These are phyloP conservation scores for Mycena galopus DNA, from an alignment of 768 basidiomycete genomes.

Conservation along the genomic window DNA sequence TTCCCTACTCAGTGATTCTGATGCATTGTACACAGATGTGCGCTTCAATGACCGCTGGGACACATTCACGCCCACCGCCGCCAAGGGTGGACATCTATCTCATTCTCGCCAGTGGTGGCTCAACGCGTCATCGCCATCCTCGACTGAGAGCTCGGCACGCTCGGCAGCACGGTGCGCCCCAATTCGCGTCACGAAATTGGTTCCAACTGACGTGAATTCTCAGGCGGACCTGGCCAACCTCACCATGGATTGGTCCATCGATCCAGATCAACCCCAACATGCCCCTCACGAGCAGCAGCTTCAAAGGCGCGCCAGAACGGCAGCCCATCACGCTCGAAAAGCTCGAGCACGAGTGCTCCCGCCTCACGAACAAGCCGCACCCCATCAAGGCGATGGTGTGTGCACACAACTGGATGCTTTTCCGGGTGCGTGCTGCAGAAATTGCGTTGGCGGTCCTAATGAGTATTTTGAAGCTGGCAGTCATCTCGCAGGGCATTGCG, in stretches of 20 bases:
- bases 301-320: slow-evolving; percentile 70
- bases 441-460: background rate
- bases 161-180: slow-evolving; percentile 88
- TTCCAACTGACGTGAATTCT: slow-evolving; percentile 4
- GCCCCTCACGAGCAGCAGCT: slow-evolving; percentile 60
- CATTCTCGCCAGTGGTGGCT: no score
- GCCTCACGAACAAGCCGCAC: slow-evolving; percentile 71
- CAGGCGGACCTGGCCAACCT: slow-evolving; percentile 91
- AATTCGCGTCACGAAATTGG: background rate
- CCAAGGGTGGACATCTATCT: no score
- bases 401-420: slow-evolving; percentile 90
- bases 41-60: no score
- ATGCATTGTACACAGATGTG: no score
- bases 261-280: slow-evolving; percentile 43
- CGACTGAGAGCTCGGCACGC: slow-evolving; percentile 97
- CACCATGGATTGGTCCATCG: slow-evolving; percentile 87
- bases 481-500: slow-evolving; percentile 92
- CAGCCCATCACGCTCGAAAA: slow-evolving; percentile 75
- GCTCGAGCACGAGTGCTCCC: slow-evolving; percentile 87
- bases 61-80: no score
- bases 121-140: slow-evolving; percentile 94
- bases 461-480: slow-evolving; percentile 64
- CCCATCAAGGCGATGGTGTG: slow-evolving; percentile 88
- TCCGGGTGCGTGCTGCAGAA: slow-evolving; percentile 66
- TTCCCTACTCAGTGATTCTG: no score